Base-by-base conservation (phyloP, 2,329 filamentous ascomycete species). In the Massarina eburnea region DNA sequence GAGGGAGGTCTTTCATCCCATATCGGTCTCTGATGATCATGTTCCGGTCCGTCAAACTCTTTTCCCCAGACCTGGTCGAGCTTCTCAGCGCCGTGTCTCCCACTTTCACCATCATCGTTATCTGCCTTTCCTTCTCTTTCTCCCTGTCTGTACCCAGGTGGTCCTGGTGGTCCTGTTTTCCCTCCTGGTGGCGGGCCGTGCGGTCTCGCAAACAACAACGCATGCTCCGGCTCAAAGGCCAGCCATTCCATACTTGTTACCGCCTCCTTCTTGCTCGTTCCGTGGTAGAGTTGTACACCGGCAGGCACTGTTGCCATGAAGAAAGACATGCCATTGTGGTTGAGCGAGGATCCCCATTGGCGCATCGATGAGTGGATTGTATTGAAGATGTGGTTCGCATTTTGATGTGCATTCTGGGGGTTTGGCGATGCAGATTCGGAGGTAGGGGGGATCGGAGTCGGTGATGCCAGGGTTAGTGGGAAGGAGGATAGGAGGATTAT, bases 331-430 rank as follows among this genome's bases (percentile, higher is more conserved):
- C 88, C 88, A 62, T 91, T 91, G 67, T 91, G 87, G 47, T 88
- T 79, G 2, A 88, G 62, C 0, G 85, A 84, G 0, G 84, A 88
- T 1, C 85, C 86, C 81, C 84, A 91, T 73, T 90, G 85, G 27
- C 87, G 78, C 73, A 87, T 83, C 1, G 85, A 85, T 8, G 83
- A 83, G 53, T 89, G 83, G 15, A 90, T 73, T 14, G 84, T 78
- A 60, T 90, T 90, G 77, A 90, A 90, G 45, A 90, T 81, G 49
- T n/a, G n/a, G n/a, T n/a, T n/a, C n/a, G n/a, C n/a, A n/a, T n/a
- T n/a, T n/a, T n/a, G n/a, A n/a, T n/a, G n/a, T n/a, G n/a, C n/a
- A n/a, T n/a, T n/a, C n/a, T n/a, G n/a, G n/a, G n/a, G n/a, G n/a
- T n/a, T n/a, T n/a, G n/a, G n/a, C n/a, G n/a, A n/a, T n/a, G n/a